These are phyloP conservation scores for Sarocladium kiliense DNA, from an alignment of 2,329 filamentous ascomycete species.

Conservation along the genomic window DNA sequence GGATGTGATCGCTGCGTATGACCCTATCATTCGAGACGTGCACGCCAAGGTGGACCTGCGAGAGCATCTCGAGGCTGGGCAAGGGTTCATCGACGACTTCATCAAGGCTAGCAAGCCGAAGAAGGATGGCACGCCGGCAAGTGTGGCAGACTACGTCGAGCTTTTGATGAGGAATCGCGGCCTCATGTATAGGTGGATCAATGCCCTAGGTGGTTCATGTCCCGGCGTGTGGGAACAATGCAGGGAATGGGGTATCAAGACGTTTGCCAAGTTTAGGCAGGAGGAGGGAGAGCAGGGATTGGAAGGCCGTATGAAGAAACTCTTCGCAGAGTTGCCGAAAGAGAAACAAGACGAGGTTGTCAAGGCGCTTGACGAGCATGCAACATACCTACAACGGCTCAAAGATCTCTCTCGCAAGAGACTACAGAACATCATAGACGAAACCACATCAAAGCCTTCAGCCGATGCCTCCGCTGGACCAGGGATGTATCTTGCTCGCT, in stretches of 20 bases:
- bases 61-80: constrained; percentile 60
- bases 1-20: constrained; percentile 62
- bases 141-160: constrained; percentile 66
- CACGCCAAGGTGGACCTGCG: constrained; percentile 69
- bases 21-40: constrained; percentile 67
- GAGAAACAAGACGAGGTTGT: constrained; percentile 41
- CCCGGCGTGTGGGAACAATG: constrained; percentile 60
- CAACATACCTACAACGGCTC: constrained; percentile 52
- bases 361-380: constrained; percentile 53
- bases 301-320: constrained; percentile 30
- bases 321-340: constrained; percentile 41
- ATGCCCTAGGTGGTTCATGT: constrained; percentile 63
- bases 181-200: constrained; percentile 64
- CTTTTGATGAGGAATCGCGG: constrained; percentile 60
- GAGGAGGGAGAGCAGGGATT: constrained; percentile 27
- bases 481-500: constrained; percentile 66
- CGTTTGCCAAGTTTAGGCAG: constrained; percentile 49
- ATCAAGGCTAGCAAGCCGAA: constrained; percentile 53
- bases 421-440: constrained; percentile 52
- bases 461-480: constrained; percentile 44
- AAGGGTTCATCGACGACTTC: constrained; percentile 67
- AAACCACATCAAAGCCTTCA: constrained; percentile 14
- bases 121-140: constrained; percentile 37
- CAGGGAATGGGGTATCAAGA: constrained; percentile 53
- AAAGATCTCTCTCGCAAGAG: constrained; percentile 47